phyloP scores from a whole-genome alignment of 2,329 filamentous ascomycete species.

The Neurospora sp. region DNA sequence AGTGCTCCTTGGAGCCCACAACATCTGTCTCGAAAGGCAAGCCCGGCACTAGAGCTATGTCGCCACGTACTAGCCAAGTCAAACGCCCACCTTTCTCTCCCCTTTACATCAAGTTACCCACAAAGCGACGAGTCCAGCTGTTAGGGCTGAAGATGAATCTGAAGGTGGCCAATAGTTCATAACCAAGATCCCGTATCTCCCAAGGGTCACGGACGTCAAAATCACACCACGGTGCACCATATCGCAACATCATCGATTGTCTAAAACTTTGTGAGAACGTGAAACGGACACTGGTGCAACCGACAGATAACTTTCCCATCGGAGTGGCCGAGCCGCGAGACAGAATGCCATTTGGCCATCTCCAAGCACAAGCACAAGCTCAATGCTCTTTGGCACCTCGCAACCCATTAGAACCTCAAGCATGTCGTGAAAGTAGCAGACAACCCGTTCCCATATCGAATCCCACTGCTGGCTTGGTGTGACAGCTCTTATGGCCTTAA shows the following conservation, averaged over 20 bases:
- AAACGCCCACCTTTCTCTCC: background rate
- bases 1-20: background rate
- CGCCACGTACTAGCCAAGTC: background rate
- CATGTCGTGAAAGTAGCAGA: background rate
- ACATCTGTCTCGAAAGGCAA: background rate
- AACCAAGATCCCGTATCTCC: background rate
- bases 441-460: too few species aligned
- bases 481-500: background rate
- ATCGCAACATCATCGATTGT: background rate
- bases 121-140: background rate
- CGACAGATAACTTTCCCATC: background rate
- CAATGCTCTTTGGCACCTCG: background rate
- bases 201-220: background rate
- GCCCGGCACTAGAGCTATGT: background rate
- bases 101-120: background rate
- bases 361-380: background rate
- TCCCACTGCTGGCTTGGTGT: background rate
- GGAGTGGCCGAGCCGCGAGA: background rate
- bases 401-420: background rate
- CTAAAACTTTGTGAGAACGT: background rate
- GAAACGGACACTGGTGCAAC: background rate
- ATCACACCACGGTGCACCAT: background rate
- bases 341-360: background rate
- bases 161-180: background rate
- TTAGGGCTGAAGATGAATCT: background rate